Evolutionary conservation across 805 yeast genomes (phyloP), one percentile per base, ranked within the genome.

Genomic region (Myxozyma melibiosi): DNA sequence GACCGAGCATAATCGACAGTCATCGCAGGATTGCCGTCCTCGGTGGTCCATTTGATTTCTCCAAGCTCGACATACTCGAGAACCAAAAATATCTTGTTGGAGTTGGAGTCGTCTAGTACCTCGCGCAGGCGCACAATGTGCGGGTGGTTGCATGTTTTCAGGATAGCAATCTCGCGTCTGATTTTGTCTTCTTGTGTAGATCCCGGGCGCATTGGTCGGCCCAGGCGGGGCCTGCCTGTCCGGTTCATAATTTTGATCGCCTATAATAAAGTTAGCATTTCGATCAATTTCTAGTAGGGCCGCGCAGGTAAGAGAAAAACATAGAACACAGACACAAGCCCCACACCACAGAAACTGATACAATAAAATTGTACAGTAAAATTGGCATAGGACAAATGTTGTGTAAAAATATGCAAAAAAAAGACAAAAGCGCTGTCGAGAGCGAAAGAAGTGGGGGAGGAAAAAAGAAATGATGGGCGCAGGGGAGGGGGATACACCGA

Each of bases 241-340:
- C 97, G 79, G 72, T 89, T 91, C 42, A 94, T 90, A 50, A 94
- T 88, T 70, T 94, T 94, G 54, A 94, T 90, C 2, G 99, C 99
- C 63, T 58, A 25, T 4, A 27, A 18, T 14, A 16, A 20, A 35
- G 40, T 45, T 33, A 45, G 50, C 31, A 33, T 24, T 38, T 27
- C 42, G n/a, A 38, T 20, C 18, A 14, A 18, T 38, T 38, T 38
- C 42, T 6, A 38, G 13, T n/a, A 20, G 42, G 11, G 14, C 2
- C 13, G 27, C 6, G 42, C 18, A 18, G n/a, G 42, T 8, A 9
- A 18, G 2, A 9, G 13, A 38, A 2, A 20, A 38, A 20, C 27
- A 38, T 9, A 38, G 5, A 20, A 38, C n/a, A n/a, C 25, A 18
- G 38, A 11, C 28, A 27, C 13, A 33, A 33, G 11, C 14, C 11